Conservation (phyloP, 176 grass and related monocot species). For the Poa pratensis region DNA sequence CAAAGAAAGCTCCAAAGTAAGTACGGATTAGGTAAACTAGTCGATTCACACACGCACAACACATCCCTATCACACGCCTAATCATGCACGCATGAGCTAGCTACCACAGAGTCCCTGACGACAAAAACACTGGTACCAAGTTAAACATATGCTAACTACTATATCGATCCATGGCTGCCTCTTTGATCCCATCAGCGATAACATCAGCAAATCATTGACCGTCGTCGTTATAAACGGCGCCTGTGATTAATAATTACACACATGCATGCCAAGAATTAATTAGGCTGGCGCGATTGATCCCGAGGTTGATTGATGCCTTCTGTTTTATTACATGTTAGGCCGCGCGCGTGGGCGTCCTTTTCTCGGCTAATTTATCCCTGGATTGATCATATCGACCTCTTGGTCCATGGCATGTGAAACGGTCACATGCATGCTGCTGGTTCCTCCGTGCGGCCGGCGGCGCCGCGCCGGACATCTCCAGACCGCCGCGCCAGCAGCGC, state of each 20-base stretch:
- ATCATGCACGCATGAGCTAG: background rate
- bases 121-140: background rate
- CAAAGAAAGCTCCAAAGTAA: background rate
- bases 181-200: background rate
- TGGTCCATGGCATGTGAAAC: background rate
- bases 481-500: constrained; percentile 18
- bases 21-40: background rate
- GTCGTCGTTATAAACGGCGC: background rate
- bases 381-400: background rate
- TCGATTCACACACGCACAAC: background rate
- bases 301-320: background rate
- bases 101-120: background rate
- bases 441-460: background rate
- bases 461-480: constrained; percentile 41
- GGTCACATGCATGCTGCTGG: background rate
- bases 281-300: background rate
- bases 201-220: constrained; percentile 20
- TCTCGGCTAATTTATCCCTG: background rate
- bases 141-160: background rate
- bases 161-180: background rate
- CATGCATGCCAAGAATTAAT: background rate
- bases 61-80: constrained; percentile 8
- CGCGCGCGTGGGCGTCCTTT: constrained; percentile 9
- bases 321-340: background rate
- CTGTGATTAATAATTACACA: background rate